A percentile compares a stretch with the other conserved stretches of the same genome.
Evolutionary conservation across 2,329 filamentous ascomycete genomes (phyloP).

Genomic region (Cadophora luteo-olivacea): DNA sequence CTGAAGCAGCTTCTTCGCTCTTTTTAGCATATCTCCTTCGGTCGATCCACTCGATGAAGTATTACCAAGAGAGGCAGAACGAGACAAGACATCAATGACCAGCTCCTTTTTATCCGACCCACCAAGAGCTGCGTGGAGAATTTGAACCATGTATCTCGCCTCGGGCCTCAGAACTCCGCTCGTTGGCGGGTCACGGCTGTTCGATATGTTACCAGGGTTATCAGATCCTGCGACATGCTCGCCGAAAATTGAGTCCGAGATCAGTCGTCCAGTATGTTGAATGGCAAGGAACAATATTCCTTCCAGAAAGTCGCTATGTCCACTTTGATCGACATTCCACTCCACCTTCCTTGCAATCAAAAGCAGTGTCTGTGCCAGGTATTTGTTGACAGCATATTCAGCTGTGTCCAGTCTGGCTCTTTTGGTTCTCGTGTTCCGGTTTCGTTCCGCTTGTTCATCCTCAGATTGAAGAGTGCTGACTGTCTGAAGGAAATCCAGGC

Average conservation of each 20-base stretch:
- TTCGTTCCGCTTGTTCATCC: constrained; percentile 17
- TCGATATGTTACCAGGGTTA: constrained; percentile 34
- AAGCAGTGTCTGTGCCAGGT: constrained; percentile 28
- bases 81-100: constrained; percentile 32
- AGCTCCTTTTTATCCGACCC: constrained; percentile 30
- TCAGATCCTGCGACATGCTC: constrained; percentile 41
- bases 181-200: background rate
- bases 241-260: constrained; percentile 49
- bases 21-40: constrained; percentile 27
- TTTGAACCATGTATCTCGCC: constrained; percentile 36
- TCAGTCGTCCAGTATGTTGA: constrained; percentile 48
- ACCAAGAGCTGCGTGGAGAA: constrained; percentile 38
- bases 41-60: constrained; percentile 2
- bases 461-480: constrained; percentile 30
- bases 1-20: constrained; percentile 35
- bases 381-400: constrained; percentile 38
- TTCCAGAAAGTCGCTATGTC: constrained; percentile 48
- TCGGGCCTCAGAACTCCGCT: constrained; percentile 24
- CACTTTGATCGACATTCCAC: constrained; percentile 34
- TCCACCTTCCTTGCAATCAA: constrained; percentile 32
- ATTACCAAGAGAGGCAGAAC: background rate
- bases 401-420: constrained; percentile 18
- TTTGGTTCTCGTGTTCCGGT: constrained; percentile 18
- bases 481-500: constrained; percentile 28
- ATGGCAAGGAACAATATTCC: constrained; percentile 49